Conservation (phyloP, 2,329 filamentous ascomycete genomes). For the Fusarium clavum region DNA sequence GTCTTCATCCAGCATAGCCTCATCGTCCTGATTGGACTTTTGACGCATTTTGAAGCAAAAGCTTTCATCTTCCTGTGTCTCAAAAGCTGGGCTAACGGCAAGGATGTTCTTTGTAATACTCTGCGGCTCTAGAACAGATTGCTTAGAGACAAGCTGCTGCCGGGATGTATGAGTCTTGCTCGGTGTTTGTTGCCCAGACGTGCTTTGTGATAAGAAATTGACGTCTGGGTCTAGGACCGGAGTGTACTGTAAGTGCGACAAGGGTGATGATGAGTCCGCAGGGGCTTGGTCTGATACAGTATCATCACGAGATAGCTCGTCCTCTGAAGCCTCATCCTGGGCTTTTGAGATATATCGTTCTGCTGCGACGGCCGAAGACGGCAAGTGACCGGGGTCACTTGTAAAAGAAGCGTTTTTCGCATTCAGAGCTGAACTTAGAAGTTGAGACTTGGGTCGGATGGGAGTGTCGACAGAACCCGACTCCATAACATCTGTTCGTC, state of each 20-base stretch:
- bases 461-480: conserved; percentile 40
- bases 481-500: conserved; percentile 38
- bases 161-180: conserved; percentile 1
- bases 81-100: conserved; percentile 13
- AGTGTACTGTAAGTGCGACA: conserved; percentile 42
- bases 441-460: conserved; percentile 20
- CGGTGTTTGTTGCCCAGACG: conserved; percentile 15
- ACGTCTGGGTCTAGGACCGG: conserved; percentile 6
- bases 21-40: background rate
- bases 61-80: conserved; percentile 51
- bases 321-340: conserved; percentile 19
- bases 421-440: background rate
- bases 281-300: conserved; percentile 31
- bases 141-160: background rate
- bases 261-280: conserved; percentile 44
- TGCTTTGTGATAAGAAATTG: conserved; percentile 16
- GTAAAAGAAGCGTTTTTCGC: conserved; percentile 33
- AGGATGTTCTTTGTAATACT: background rate
- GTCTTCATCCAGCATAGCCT: background rate
- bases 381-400: conserved; percentile 34
- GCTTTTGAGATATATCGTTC: background rate
- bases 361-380: conserved; percentile 22
- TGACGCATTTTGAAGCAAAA: conserved; percentile 49
- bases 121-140: too few relatives aligned
- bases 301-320: conserved; percentile 29